phyloP scores from a whole-genome alignment of 1,139 yeast species.

The Candida frijolesensis region DNA sequence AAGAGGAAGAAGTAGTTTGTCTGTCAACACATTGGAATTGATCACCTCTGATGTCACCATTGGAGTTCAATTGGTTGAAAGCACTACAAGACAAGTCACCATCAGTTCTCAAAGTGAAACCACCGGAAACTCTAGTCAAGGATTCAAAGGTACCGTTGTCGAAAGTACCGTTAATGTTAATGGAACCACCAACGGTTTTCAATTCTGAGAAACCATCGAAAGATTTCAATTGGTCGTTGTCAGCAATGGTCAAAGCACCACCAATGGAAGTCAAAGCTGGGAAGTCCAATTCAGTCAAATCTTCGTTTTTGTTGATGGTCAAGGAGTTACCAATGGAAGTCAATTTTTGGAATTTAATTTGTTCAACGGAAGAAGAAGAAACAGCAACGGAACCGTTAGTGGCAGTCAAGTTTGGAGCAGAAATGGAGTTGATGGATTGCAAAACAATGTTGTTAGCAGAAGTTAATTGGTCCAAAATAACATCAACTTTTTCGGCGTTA shows the following conservation, averaged over 20 bases:
- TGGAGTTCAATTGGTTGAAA: slow-evolving; percentile 66
- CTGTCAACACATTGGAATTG: slow-evolving; percentile 80
- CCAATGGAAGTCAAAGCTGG: slow-evolving; percentile 69
- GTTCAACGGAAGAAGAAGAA: slow-evolving; percentile 62
- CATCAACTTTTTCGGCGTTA: slow-evolving; percentile 78
- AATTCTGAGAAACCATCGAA: slow-evolving; percentile 77
- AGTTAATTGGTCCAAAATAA: slow-evolving; percentile 65
- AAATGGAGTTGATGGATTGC: slow-evolving; percentile 73
- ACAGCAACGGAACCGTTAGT: slow-evolving; percentile 84
- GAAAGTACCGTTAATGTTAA: slow-evolving; percentile 78
- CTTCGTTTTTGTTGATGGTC: slow-evolving; percentile 70
- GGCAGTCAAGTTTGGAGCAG: slow-evolving; percentile 65
- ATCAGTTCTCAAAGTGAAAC: slow-evolving; percentile 77
- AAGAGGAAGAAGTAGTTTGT: slow-evolving; percentile 45
- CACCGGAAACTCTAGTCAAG: slow-evolving; percentile 84
- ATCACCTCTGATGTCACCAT: slow-evolving; percentile 89
- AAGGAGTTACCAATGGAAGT: slow-evolving; percentile 76
- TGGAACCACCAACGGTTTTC: slow-evolving; percentile 83
- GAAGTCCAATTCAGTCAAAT: slow-evolving; percentile 71
- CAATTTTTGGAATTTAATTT: slow-evolving; percentile 59
- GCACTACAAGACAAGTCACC: slow-evolving; percentile 80
- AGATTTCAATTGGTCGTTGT: slow-evolving; percentile 70
- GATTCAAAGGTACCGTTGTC: slow-evolving; percentile 73
- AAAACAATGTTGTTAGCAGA: slow-evolving; percentile 88
- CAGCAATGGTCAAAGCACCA: slow-evolving; percentile 87